These are phyloP conservation scores for Trebouxia gelatinosa DNA, from an alignment of 163 green algal species.

Conservation along the genomic window DNA sequence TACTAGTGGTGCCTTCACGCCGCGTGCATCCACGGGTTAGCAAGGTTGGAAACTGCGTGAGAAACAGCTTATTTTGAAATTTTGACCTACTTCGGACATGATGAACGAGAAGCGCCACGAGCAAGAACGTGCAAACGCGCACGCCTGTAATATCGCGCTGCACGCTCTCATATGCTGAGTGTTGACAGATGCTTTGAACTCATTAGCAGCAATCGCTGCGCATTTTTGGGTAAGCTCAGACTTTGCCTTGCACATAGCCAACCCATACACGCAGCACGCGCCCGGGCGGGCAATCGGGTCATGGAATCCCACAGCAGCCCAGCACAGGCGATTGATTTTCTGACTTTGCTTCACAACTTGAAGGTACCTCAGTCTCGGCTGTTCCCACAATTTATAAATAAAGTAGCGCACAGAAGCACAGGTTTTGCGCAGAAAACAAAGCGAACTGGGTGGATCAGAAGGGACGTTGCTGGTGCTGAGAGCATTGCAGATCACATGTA, in stretches of 20 bases:
- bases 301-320: not conserved
- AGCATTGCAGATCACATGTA: slow-evolving; percentile 93
- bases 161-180: not conserved
- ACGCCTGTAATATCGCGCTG: not conserved
- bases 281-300: not conserved
- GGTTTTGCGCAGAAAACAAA: slow-evolving; percentile 57
- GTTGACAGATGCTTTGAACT: not conserved
- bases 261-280: not conserved
- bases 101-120: too few relatives aligned
- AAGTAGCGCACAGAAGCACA: not conserved
- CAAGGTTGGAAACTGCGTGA: too few relatives aligned
- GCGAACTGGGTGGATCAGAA: slow-evolving; percentile 85
- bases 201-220: not conserved
- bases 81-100: too few relatives aligned
- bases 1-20: too few relatives aligned
- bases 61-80: too few relatives aligned
- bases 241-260: not conserved
- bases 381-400: not conserved
- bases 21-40: too few relatives aligned
- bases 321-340: slow-evolving; percentile 66
- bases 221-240: not conserved
- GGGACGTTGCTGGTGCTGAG: slow-evolving; percentile 69
- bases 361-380: slow-evolving; percentile 52
- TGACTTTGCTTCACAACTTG: slow-evolving; percentile 70
- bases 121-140: too few relatives aligned